These are phyloP conservation scores for Aspergillus campestris DNA, from an alignment of 495 filamentous ascomycete genomes.

Conservation along the genomic window DNA sequence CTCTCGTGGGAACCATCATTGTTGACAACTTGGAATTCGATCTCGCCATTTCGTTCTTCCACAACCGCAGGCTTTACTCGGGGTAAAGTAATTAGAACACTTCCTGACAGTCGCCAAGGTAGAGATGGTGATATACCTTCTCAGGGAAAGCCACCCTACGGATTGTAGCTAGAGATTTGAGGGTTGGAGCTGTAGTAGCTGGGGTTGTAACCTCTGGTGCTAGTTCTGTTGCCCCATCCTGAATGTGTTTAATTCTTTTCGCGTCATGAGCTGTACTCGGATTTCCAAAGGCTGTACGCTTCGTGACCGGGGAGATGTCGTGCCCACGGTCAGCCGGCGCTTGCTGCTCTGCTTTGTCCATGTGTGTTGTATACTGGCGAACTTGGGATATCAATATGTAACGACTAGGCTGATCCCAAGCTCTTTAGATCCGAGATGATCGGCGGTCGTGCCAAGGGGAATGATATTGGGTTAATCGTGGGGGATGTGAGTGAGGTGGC, in stretches of 20 bases:
- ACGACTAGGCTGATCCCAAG: no score
- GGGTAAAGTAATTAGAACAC: no score
- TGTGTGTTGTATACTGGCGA: not conserved
- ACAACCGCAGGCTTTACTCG: slow-evolving; percentile 80
- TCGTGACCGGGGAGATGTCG: not conserved
- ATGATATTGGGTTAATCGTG: no score
- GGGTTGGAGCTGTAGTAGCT: not conserved
- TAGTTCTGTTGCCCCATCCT: not conserved
- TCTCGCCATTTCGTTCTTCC: slow-evolving; percentile 90
- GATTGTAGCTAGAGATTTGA: not conserved
- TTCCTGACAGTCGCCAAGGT: no score
- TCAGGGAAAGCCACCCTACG: not conserved
- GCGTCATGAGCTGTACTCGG: not conserved
- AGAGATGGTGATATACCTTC: no score
- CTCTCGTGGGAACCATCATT: slow-evolving; percentile 88
- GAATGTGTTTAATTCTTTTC: not conserved
- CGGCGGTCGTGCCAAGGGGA: no score
- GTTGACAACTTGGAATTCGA: slow-evolving; percentile 96
- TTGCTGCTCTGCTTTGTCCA: not conserved
- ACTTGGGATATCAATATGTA: not conserved
- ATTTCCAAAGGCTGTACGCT: not conserved
- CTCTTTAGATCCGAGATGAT: no score
- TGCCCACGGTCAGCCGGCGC: not conserved
- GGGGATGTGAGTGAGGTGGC: no score
- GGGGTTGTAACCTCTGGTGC: not conserved